Percentiles rank a stretch among this genome's conserved stretches.
Evolutionary conservation across 192 early-diverging fungal genomes (phyloP).

Genomic region (Linnemannia schmuckeri): DNA sequence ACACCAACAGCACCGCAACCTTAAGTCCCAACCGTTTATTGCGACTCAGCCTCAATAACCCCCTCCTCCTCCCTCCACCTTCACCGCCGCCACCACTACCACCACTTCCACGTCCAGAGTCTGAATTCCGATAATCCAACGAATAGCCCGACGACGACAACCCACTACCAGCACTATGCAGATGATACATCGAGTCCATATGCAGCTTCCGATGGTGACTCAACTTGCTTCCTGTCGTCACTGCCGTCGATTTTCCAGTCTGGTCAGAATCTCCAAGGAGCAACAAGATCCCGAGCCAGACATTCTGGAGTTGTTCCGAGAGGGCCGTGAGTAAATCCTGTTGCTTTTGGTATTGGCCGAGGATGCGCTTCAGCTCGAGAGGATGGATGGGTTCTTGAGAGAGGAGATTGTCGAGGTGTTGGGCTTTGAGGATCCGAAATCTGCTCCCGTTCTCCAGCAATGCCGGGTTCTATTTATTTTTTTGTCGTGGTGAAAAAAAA

Average conservation of each 20-base stretch:
- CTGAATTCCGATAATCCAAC: constrained; percentile 9
- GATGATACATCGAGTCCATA: constrained; percentile 13
- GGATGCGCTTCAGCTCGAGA: not conserved
- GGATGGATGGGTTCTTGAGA: constrained; percentile 3
- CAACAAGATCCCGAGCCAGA: constrained; percentile 33
- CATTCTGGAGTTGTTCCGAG: constrained; percentile 22
- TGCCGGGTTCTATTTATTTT: constrained; percentile 21
- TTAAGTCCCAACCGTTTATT: constrained; percentile 31
- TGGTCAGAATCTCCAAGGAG: constrained; percentile 8
- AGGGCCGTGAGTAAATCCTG: constrained; percentile 12
- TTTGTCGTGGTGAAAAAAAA: not conserved
- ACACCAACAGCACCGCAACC: constrained; percentile 20
- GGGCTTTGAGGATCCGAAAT: constrained; percentile 23
- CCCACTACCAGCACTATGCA: not conserved
- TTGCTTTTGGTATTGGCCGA: constrained; percentile 4
- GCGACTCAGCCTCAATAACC: constrained; percentile 5
- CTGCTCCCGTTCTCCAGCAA: constrained; percentile 22
- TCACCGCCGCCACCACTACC: not conserved
- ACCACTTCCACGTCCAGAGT: not conserved
- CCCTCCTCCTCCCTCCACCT: not conserved
- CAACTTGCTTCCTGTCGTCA: not conserved
- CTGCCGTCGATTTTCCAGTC: not conserved
- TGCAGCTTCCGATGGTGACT: constrained; percentile 4
- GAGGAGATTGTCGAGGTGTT: constrained; percentile 38
- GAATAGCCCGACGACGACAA: constrained; percentile 27